Percentiles rank a stretch among this genome's conserved stretches.
Conservation (phyloP, 805 yeast genomes). For the Kluyveromyces wickerhamii region DNA sequence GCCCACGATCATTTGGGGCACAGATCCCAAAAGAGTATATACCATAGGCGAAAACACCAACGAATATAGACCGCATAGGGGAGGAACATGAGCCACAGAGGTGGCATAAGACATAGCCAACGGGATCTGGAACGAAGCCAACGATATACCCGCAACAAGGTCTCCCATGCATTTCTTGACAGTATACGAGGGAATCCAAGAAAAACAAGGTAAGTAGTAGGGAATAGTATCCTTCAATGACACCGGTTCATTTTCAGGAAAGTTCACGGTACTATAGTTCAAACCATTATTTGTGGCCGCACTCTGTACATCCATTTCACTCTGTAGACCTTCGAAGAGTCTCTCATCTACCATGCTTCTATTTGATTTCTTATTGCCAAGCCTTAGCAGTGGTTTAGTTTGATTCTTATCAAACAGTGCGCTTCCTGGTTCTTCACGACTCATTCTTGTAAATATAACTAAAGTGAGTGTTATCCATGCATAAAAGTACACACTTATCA, state of each 20-base stretch:
- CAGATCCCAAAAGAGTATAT: conserved; percentile 73
- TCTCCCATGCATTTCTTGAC: conserved; percentile 43
- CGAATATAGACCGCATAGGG: conserved; percentile 70
- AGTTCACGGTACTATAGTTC: background rate
- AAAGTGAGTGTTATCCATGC: too few relatives aligned
- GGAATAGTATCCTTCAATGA: conserved; percentile 31
- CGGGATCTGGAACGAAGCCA: conserved; percentile 90
- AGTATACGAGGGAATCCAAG: conserved; percentile 56
- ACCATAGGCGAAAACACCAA: conserved; percentile 71
- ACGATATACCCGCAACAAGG: conserved; percentile 71
- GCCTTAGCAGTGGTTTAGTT: too few relatives aligned
- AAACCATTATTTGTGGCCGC: background rate
- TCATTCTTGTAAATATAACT: too few relatives aligned
- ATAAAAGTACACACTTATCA: too few relatives aligned
- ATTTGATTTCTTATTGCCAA: too few relatives aligned
- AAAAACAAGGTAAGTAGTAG: conserved; percentile 58
- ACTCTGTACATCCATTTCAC: conserved; percentile 1
- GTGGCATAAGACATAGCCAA: conserved; percentile 66
- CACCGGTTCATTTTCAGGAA: conserved; percentile 4
- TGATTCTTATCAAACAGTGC: too few relatives aligned
- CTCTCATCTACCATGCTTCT: too few relatives aligned
- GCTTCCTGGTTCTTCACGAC: too few relatives aligned
- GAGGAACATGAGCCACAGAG: conserved; percentile 76
- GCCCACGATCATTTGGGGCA: conserved; percentile 84
- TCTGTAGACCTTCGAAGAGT: too few relatives aligned